A percentile compares a stretch with the other conserved stretches of the same genome.
These are phyloP conservation scores for Rhizopus sp. DNA, from an alignment of 371 early-diverging fungal species.

Conservation along the genomic window DNA sequence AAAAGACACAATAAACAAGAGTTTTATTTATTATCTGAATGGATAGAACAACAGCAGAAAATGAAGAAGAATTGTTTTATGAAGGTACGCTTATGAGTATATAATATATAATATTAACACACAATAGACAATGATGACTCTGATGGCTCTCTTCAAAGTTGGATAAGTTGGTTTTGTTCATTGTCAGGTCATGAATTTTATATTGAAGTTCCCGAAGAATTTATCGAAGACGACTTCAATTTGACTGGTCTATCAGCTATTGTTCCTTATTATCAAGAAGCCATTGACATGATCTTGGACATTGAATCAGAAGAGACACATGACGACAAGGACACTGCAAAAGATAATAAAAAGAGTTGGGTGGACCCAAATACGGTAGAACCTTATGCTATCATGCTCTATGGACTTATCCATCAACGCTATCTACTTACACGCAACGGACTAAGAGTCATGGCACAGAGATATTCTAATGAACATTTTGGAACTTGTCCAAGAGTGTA, in stretches of 20 bases:
- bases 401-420: constrained; percentile 83
- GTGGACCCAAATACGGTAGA: constrained; percentile 49
- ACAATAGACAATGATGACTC: constrained; percentile 22
- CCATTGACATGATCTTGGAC: constrained; percentile 87
- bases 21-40: neutral
- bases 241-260: constrained; percentile 85
- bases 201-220: constrained; percentile 86
- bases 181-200: constrained; percentile 84
- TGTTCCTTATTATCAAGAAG: constrained; percentile 82
- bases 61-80: constrained; percentile 8
- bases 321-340: neutral
- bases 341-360: constrained; percentile 17
- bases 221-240: constrained; percentile 94
- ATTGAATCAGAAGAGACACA: constrained; percentile 65
- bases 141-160: constrained; percentile 50
- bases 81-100: neutral
- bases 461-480: constrained; percentile 76
- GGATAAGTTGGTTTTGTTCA: constrained; percentile 92
- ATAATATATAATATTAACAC: neutral
- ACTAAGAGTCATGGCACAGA: constrained; percentile 75
- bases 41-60: neutral
- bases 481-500: constrained; percentile 85
- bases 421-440: constrained; percentile 82
- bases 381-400: constrained; percentile 65
- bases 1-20: neutral